Percentiles rank a stretch among this genome's conserved stretches.
phyloP scores from a whole-genome alignment of 805 yeast species.

The Pichia eremophila region DNA sequence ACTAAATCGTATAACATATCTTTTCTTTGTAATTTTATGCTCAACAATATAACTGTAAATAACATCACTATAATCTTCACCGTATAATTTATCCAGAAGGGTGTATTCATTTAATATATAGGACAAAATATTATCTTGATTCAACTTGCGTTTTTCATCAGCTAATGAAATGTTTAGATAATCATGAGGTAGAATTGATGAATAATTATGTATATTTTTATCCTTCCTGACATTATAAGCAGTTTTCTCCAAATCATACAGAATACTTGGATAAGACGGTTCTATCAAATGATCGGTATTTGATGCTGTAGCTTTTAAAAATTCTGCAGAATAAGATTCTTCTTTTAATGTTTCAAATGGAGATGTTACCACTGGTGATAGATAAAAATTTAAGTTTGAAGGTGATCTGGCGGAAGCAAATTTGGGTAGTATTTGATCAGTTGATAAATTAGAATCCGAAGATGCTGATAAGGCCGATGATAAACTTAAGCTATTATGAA shows the following conservation, averaged over 20 bases:
- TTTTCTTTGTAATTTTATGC: conserved; percentile 7
- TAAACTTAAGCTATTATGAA: background rate
- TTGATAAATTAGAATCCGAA: background rate
- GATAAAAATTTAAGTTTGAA: background rate
- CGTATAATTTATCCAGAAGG: conserved; percentile 12
- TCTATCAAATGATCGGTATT: background rate
- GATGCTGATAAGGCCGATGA: background rate
- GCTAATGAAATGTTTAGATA: conserved; percentile 6
- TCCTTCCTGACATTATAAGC: background rate
- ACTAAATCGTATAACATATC: conserved; percentile 7
- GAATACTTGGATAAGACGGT: background rate
- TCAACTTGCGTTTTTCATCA: background rate
- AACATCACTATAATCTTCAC: conserved; percentile 7
- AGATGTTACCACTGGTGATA: conserved; percentile 2
- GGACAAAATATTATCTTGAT: background rate
- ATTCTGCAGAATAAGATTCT: background rate
- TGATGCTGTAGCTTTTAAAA: background rate
- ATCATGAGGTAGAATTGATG: conserved; percentile 4
- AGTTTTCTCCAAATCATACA: conserved; percentile 1
- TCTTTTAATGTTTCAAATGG: background rate
- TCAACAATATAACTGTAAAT: conserved; percentile 4
- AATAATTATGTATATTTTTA: background rate
- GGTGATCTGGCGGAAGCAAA: background rate
- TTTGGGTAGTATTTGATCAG: background rate
- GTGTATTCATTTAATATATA: conserved; percentile 1